Evolutionary conservation across 2,329 filamentous ascomycete genomes (phyloP), one percentile per base, ranked within the genome.

Genomic region (Shiraia bambusicola): DNA sequence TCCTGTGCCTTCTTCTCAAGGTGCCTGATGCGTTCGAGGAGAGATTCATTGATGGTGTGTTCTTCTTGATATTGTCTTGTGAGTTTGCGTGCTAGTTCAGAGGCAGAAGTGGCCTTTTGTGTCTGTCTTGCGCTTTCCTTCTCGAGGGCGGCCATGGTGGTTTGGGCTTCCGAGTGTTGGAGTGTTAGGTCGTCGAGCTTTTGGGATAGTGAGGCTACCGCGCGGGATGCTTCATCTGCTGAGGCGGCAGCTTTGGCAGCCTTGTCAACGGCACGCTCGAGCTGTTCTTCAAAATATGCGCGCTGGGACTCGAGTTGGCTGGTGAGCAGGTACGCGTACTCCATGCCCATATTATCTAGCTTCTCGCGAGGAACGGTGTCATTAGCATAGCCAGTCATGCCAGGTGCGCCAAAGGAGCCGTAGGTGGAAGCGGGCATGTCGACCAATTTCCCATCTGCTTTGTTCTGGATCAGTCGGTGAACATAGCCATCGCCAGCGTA

Each of bases 401-500:
- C 64, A 31, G 50, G 58, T 13, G 42, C 47, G 17, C 43, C 46
- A 8, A 51, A 55, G 4, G 51, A 41, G 25, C 57, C 54, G 25
- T 65, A 54, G 6, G 58, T 63, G 1, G 66, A 64, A 2, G 79
- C 78, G 0, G 90, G 88, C n/a, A 96, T 77, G 67, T 97, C 92
- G 13, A 96, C 87, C 3, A 95, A 78, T 67, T 95, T 95, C 16
- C 88, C 88, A 65, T 95, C 90, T 8, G 88, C 85, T 72, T 96
- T 95, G 62, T 90, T 89, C 52, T 95, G 87, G 41, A 98, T 95
- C 37, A 97, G 81, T 8, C 93, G 85, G 69, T 98, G 93, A 34
- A 97, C 93, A 77, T 95, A 98, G 61, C 86, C 87, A 63, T 98
- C 93, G 4, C 88, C 90, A 0, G 88, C 88, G 52, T 98, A 98